These are phyloP conservation scores for Ambrosia trifida DNA, from an alignment of 129 eudicot genomes.

Conservation along the genomic window DNA sequence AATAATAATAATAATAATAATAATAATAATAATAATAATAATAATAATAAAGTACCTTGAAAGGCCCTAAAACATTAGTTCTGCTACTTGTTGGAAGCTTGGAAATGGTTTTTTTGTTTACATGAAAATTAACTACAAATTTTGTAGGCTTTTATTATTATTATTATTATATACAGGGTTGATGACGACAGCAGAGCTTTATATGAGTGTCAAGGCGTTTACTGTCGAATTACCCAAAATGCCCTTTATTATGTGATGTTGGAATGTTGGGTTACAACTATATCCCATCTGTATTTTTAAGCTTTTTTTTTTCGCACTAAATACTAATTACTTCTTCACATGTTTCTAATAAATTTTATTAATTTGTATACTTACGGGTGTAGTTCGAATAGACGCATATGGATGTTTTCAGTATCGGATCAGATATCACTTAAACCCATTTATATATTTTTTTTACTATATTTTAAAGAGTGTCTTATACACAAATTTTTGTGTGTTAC, in stretches of 20 bases:
- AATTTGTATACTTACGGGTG: too few relatives aligned
- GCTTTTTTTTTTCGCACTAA: background rate
- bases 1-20: conserved; percentile 20
- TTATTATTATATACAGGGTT: conserved; percentile 26
- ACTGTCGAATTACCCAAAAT: conserved; percentile 25
- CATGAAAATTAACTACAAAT: conserved; percentile 19
- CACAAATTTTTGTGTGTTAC: too few relatives aligned
- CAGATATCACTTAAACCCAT: too few relatives aligned
- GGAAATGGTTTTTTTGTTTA: background rate
- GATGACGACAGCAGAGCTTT: conserved; percentile 36
- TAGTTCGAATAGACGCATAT: too few relatives aligned
- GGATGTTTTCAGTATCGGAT: too few relatives aligned
- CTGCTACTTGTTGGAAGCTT: conserved; percentile 34
- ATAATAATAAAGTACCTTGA: conserved; percentile 35
- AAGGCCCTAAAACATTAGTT: conserved; percentile 25
- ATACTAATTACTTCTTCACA: background rate
- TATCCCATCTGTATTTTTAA: conserved; percentile 4
- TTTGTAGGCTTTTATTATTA: conserved; percentile 24
- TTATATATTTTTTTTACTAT: too few relatives aligned
- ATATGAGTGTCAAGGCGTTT: conserved; percentile 18
- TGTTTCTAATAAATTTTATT: too few relatives aligned
- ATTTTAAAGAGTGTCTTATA: too few relatives aligned
- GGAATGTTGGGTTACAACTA: conserved; percentile 21
- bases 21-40: too few relatives aligned
- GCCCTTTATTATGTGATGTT: conserved; percentile 10